Evolutionary conservation across 176 grass and related monocot genomes (phyloP).

Genomic region (Stipa capillata): DNA sequence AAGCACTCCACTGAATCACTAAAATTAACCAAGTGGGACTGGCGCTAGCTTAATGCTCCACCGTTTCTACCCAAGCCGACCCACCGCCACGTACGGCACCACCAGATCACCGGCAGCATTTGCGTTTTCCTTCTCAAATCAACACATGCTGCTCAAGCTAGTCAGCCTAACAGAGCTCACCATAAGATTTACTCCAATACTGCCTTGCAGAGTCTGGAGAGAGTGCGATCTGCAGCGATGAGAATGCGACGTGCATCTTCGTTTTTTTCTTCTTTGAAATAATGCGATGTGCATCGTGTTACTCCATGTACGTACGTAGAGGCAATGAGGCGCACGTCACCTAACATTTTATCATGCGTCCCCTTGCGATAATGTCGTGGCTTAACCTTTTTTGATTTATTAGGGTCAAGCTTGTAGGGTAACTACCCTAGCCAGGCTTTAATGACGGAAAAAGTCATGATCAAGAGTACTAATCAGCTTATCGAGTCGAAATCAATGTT

Average conservation of each 20-base stretch:
- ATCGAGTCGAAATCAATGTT: too few relatives aligned
- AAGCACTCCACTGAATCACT: conserved; percentile 4
- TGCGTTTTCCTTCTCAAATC: background rate
- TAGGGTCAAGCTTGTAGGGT: background rate
- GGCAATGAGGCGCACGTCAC: background rate
- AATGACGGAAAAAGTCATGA: background rate
- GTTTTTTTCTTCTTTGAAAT: too few relatives aligned
- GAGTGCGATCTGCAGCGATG: background rate
- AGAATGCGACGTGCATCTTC: background rate
- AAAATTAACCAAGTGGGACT: background rate
- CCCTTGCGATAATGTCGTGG: background rate
- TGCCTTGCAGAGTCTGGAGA: background rate
- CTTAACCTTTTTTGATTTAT: background rate
- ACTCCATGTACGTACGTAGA: background rate
- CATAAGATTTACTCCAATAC: background rate
- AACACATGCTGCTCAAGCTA: background rate
- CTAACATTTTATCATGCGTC: background rate
- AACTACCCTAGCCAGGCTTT: background rate
- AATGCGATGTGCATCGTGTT: too few relatives aligned
- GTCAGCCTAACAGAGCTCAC: background rate
- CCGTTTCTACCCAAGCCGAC: conserved; percentile 1
- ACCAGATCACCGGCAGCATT: background rate
- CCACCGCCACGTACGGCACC: background rate
- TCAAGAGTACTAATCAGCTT: too few relatives aligned
- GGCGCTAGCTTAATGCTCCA: conserved; percentile 1